phyloP scores from a whole-genome alignment of 495 filamentous ascomycete species.

The Pseudevernia furfuracea region DNA sequence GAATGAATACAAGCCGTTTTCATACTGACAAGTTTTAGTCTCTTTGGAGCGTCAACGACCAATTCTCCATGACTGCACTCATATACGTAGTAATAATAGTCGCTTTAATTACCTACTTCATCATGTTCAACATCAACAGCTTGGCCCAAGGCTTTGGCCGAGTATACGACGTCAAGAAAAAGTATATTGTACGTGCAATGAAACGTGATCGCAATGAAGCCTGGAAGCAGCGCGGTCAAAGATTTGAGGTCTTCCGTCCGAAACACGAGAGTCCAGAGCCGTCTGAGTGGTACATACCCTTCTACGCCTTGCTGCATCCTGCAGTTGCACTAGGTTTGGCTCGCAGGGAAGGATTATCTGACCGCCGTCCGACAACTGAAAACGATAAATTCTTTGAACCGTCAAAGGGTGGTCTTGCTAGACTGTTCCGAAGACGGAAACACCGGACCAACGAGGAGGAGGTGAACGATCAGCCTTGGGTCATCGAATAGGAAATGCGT shows the following conservation, averaged over 20 bases:
- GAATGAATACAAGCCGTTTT: neutral
- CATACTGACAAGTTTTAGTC: constrained; percentile 16
- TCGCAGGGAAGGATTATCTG: neutral
- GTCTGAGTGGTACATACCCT: constrained; percentile 27
- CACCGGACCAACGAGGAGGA: neutral
- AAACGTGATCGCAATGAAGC: constrained; percentile 20
- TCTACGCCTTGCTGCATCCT: constrained; percentile 24
- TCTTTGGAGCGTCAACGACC: constrained; percentile 28
- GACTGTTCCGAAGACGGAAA: constrained; percentile 6
- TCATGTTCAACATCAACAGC: constrained; percentile 28
- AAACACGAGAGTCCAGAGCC: constrained; percentile 27
- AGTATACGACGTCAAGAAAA: constrained; percentile 25
- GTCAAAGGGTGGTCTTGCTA: neutral
- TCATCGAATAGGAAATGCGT: constrained; percentile 7
- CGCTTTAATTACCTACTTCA: constrained; percentile 23
- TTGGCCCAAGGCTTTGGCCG: constrained; percentile 21
- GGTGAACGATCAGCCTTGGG: constrained; percentile 14
- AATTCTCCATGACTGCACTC: constrained; percentile 24
- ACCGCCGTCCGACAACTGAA: neutral
- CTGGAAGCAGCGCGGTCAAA: constrained; percentile 25
- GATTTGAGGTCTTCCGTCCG: constrained; percentile 27
- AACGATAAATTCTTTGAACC: neutral
- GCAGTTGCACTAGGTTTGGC: constrained; percentile 15
- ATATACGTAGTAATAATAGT: constrained; percentile 27
- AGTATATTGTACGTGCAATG: constrained; percentile 25